Base-by-base conservation (phyloP, 148 eudicot genomes). In the Rheum nobile region DNA sequence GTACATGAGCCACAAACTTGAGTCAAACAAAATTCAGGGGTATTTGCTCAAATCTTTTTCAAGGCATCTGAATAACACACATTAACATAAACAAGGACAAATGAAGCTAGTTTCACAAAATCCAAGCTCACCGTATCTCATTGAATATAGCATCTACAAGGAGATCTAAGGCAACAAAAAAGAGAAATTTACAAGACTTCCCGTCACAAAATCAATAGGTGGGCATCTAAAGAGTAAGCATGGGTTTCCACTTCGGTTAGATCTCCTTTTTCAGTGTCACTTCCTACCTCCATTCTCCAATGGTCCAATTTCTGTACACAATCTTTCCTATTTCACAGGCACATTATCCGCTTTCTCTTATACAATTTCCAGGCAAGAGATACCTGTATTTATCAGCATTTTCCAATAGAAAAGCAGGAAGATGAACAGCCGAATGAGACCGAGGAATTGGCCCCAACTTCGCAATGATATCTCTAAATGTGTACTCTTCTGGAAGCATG, bases 401-500 rank as follows among this genome's bases (percentile, higher is more conserved):
- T 43, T 71, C 48, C 46, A 71, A 43, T 41, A 71, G 37, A 41
- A 71, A 71, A 10, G 47, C 50, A 71, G 50, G 73, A 39, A 71
- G 50, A 71, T 71, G 46, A 39, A 71, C 73, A 4, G 19, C 73
- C 28, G 73, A 71, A 71, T n/a, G 39, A 6, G 73, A 71, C 19
- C 50, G 35, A 71, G 73, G 73, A 39, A 71, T 71, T 13, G 73
- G 73, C 46, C 73, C 73, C 48, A 71, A 22, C 13, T 71, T 71
- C 47, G 50, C 73, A 41, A 71, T 71, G 31, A 71, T 71, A 39
- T 71, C 73, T 24, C 4, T 71, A 39, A 71, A 71, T 21, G 48
- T 71, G 32, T 71, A 71, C 73, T 71, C 73, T 39, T 71, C 73
- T 11, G 73, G 73, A 39, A 71, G 31, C 73, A 71, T 71, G 32